Conservation (phyloP, 176 grass and related monocot species). For the Lolium multiflorum region DNA sequence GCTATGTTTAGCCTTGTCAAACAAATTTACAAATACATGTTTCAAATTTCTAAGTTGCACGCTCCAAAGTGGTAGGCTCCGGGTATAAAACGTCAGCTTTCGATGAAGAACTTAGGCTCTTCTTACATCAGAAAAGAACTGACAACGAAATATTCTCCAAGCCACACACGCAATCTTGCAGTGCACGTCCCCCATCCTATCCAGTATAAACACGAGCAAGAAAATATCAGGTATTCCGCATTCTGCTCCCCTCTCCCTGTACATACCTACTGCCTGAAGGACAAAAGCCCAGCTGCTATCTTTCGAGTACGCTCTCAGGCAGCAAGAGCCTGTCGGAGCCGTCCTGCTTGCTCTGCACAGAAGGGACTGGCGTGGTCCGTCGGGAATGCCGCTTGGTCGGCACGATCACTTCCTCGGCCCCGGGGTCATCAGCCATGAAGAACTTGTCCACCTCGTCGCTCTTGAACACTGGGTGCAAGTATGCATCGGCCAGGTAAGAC, state of each 20-base stretch:
- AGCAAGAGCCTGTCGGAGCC: constrained; percentile 57
- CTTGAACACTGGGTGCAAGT: constrained; percentile 92
- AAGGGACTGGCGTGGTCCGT: constrained; percentile 64
- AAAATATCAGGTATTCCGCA: neutral
- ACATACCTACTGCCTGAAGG: constrained; percentile 7
- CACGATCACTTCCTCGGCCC: constrained; percentile 65
- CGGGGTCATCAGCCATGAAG: constrained; percentile 34
- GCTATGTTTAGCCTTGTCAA: too few species aligned
- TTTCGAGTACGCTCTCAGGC: constrained; percentile 45
- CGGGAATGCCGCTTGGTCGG: constrained; percentile 90
- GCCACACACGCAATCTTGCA: neutral
- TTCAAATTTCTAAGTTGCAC: too few species aligned
- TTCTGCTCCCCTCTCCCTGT: neutral
- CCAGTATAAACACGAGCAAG: neutral
- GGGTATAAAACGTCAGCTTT: too few species aligned
- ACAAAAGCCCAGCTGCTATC: neutral
- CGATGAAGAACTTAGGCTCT: neutral
- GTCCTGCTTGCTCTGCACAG: constrained; percentile 65
- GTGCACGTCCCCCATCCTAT: neutral
- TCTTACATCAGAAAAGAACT: neutral
- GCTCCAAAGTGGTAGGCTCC: too few species aligned
- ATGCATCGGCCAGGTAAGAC: constrained; percentile 66
- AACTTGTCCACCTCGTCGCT: constrained; percentile 37
- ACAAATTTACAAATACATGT: too few species aligned
- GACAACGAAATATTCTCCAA: neutral